A percentile compares a stretch with the other conserved stretches of the same genome.
phyloP scores from a whole-genome alignment of 2,329 filamentous ascomycete species.

The Fusarium haematococcum region DNA sequence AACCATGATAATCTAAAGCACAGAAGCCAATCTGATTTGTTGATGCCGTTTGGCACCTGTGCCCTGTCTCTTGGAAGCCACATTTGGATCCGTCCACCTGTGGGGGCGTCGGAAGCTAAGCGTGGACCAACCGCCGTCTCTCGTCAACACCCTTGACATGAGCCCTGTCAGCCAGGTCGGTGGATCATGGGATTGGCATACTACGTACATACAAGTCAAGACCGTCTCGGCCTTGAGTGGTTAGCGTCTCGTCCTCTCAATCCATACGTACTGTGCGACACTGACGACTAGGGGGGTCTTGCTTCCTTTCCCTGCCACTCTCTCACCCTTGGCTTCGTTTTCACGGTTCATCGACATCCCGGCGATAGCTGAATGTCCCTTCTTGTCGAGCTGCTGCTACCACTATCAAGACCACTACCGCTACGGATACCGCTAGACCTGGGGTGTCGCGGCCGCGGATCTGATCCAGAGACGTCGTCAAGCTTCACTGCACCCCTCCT shows the following conservation, averaged over 20 bases:
- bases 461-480: constrained; percentile 14
- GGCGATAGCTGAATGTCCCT: constrained; percentile 39
- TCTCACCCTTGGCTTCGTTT: constrained; percentile 29
- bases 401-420: not conserved
- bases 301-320: constrained; percentile 24
- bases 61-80: constrained; percentile 26
- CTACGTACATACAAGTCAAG: constrained; percentile 33
- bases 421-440: constrained; percentile 19
- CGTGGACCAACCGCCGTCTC: constrained; percentile 36
- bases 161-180: constrained; percentile 42
- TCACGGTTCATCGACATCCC: constrained; percentile 16
- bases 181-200: constrained; percentile 43
- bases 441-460: constrained; percentile 28
- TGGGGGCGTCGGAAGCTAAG: constrained; percentile 38
- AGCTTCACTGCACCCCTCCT: constrained; percentile 22
- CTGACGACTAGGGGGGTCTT: constrained; percentile 29
- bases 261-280: constrained; percentile 42
- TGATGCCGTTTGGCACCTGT: constrained; percentile 19
- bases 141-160: constrained; percentile 36
- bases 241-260: constrained; percentile 35
- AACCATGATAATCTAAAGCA: constrained; percentile 20
- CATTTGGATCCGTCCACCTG: constrained; percentile 32
- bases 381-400: constrained; percentile 40
- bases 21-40: constrained; percentile 25
- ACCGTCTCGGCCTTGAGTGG: constrained; percentile 40